Evolutionary conservation across 169 alveolate genomes (phyloP), one percentile per base, ranked within the genome.

Genomic region (Plasmodium inui): DNA sequence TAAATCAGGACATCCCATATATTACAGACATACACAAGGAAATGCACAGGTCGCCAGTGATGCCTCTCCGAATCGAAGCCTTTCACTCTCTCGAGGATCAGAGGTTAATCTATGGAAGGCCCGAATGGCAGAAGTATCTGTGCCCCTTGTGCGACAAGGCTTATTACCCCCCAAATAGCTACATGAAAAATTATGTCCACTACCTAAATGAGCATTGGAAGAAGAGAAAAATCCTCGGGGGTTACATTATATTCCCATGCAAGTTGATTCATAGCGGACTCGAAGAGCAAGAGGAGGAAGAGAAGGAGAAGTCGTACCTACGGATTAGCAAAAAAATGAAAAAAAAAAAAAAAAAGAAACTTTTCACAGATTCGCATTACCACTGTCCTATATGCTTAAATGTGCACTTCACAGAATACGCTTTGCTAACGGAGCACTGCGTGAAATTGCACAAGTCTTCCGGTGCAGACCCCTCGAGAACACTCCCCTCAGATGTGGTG

Each of bases 161-260:
- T 9, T 93, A 78, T 30, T 85, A 92, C 71, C 72, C 95, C 7
- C 97, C 97, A 53, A 88, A 92, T 55, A 82, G 73, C 17, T 95
- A 95, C 78, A 57, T 82, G 46, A 50, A 78, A 30, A 95, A 95
- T 73, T 95, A 61, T 55, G 4, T 37, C 26, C 97, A 95, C 82
- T 95, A 95, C 73, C 41, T 82, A 53, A 61, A 34, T 6, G 82
- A 73, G 28, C 97, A 95, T 86, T 95, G 97, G 97, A 28, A 83
- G 17, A 46, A 80, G 30, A 55, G 97, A 37, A 81, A 84, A 39
- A 84, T 55, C n/a, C 30, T 95, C 1, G 97, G 97, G 17, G 97
- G 96, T 14, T 95, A 85, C 61, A 94, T 93, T n/a, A 93, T 95
- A 74, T 95, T 95, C 53, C 97, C 97, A n/a, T 95, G 97, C 85